phyloP scores from a whole-genome alignment of 1,284 basidiomycete species.

The Moesziomyces aphidis region DNA sequence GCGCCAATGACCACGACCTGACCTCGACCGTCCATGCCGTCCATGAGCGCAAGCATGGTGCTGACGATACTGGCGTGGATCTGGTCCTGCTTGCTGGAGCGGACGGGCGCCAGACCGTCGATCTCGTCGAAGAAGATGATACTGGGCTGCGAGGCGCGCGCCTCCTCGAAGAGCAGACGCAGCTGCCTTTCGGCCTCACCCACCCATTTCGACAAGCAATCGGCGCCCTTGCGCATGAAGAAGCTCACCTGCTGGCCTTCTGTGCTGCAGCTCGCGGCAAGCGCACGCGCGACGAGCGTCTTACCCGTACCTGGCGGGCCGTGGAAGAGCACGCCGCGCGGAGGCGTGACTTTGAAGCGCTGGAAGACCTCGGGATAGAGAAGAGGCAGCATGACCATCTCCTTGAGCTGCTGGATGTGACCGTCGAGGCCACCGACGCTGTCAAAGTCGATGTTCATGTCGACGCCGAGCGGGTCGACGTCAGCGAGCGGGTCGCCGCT shows the following conservation, averaged over 20 bases:
- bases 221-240: slow-evolving; percentile 99
- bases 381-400: slow-evolving; percentile 96
- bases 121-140: slow-evolving; percentile 99
- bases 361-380: slow-evolving; percentile 98
- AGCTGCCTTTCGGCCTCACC: slow-evolving; percentile 98
- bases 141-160: slow-evolving; percentile 88
- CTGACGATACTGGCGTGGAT: slow-evolving; percentile 98
- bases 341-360: slow-evolving; percentile 92
- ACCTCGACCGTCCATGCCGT: slow-evolving; percentile 96
- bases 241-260: slow-evolving; percentile 93
- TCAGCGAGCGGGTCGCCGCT: slow-evolving; percentile 81
- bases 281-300: slow-evolving; percentile 78
- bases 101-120: slow-evolving; percentile 95
- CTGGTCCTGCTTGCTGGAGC: slow-evolving; percentile 98
- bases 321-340: slow-evolving; percentile 93
- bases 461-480: slow-evolving; percentile 93
- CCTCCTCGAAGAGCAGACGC: slow-evolving; percentile 95
- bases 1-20: slow-evolving; percentile 99
- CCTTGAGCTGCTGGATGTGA: slow-evolving; percentile 96
- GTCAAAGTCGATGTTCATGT: slow-evolving; percentile 93
- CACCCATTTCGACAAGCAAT: slow-evolving; percentile 98
- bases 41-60: slow-evolving; percentile 96
- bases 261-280: slow-evolving; percentile 91
- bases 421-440: slow-evolving; percentile 97
- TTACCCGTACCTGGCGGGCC: slow-evolving; percentile 68